Evolutionary conservation across 805 yeast species (phyloP), one percentile per base, ranked within the genome.

Genomic region (Cyberlindnera maclurae): DNA sequence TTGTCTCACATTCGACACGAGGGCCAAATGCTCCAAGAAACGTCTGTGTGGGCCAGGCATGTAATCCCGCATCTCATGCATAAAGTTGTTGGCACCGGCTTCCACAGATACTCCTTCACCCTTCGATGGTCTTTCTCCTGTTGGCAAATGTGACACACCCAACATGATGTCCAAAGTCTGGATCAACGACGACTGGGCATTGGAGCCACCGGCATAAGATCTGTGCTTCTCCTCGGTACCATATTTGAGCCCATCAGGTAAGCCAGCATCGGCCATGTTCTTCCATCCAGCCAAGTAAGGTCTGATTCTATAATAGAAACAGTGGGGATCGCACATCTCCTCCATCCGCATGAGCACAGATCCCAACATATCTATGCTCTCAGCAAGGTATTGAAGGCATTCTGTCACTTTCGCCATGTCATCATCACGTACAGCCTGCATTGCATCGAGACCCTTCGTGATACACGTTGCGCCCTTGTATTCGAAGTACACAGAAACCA

Each of bases 221-320:
- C 81, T 65, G 36, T 77, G 81, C 22, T 49, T 58, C 2, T 58
- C 54, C 52, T 79, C 87, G 38, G 72, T 67, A 18, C 94, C 95
- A 55, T 89, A 89, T 35, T 69, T 64, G 2, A 89, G 80, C 1
- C 97, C 97, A 42, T 78, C 60, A 12, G 79, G 78, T 41, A 89
- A 68, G 0, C 97, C 97, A 2, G 81, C 88, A 40, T 77, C 86
- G 18, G 74, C 76, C 96, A 90, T 89, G 54, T 85, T 85, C 55
- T 79, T 79, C 94, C 96, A 90, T 2, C 97, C 97, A 1, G 96
- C 96, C 46, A 90, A 65, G 51, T 74, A 89, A 1, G 97, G 97
- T 54, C 97, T 71, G 33, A 89, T 72, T 43, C 90, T 73, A 65
- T 73, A 84, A 60, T 85, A 89, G 58, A 90, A 89, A 4, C 83